Evolutionary conservation across 352 stramenopile genomes (phyloP).

Genomic region (Elongisporangium prolatum): DNA sequence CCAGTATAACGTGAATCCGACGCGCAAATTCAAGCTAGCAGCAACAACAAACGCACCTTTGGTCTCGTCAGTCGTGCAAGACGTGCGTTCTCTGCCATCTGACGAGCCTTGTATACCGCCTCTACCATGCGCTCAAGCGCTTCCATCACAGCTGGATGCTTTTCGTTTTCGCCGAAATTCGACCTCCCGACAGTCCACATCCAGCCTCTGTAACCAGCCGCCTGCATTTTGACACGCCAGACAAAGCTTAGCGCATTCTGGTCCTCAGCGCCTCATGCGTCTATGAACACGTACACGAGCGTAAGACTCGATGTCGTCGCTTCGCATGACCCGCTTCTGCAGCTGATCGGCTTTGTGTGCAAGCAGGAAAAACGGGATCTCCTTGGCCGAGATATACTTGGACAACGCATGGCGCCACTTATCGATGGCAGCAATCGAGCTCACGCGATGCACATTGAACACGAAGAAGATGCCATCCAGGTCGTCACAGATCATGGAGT

Average conservation of each 20-base stretch:
- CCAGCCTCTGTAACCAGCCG: conserved; percentile 71
- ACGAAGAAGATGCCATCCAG: conserved; percentile 85
- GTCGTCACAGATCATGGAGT: conserved; percentile 68
- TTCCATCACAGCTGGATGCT: conserved; percentile 64
- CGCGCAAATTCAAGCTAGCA: background rate
- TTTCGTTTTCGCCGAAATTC: conserved; percentile 82
- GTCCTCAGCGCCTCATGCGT: background rate
- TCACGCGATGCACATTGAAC: conserved; percentile 87
- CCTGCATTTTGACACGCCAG: conserved; percentile 15
- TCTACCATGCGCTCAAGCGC: conserved; percentile 76
- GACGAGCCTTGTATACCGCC: conserved; percentile 36
- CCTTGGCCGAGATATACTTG: conserved; percentile 70
- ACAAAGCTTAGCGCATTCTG: conserved; percentile 2
- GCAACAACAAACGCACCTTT: conserved; percentile 11
- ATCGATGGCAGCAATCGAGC: conserved; percentile 78
- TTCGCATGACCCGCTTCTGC: conserved; percentile 84
- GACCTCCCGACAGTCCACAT: conserved; percentile 79
- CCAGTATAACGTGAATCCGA: background rate
- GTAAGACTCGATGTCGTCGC: conserved; percentile 81
- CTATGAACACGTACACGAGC: conserved; percentile 24
- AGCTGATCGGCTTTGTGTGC: conserved; percentile 81
- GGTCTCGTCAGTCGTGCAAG: conserved; percentile 20
- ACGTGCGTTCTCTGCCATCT: conserved; percentile 25
- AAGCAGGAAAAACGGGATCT: conserved; percentile 76
- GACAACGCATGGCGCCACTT: conserved; percentile 73